Evolutionary conservation across 805 yeast species (phyloP), one percentile per base, ranked within the genome.

Genomic region (Barnettozyma populi): DNA sequence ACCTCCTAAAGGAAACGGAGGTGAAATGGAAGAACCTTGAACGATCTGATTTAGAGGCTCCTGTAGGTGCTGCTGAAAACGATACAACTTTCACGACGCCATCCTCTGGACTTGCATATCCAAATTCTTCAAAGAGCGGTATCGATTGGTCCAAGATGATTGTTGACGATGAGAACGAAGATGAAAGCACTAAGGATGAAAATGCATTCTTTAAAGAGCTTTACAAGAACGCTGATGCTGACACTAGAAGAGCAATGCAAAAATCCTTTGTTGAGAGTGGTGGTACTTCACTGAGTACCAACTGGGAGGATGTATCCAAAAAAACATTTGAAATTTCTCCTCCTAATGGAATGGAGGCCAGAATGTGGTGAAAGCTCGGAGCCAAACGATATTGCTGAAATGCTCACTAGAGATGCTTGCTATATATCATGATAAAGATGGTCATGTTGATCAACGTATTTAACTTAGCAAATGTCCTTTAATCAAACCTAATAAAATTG

Each of bases 241-340:
- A 94, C 58, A 84, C 95, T 1, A 73, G 72, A 55, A 73, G 95
- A 44, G 99, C 99, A 2, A 94, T 94, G 98, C 85, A 88, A 95
- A 94, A 94, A 69, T 87, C 96, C 45, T 94, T 78, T 59, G 73
- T 80, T n/a, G 97, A 94, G 66, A 86, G 96, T 56, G 85, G 86
- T 57, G 99, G 99, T 19, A 94, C 99, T 0, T 80, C 95, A 2
- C 71, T 94, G 49, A 87, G 95, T 41, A 94, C 99, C 4, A 86
- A 88, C 61, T 94, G 99, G 99, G 76, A 69, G 10, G 96, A 89
- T 50, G 98, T 95, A 2, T 72, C 78, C 35, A 72, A 76, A 47
- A 80, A 79, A 50, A 72, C 64, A 19, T 85, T 84, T 39, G 61
- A 60, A 18, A 53, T 55, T 10, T 19, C 52, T 39, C 61, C 62